Conservation (phyloP, 1,284 basidiomycete species). For the Leccinum variabile region DNA sequence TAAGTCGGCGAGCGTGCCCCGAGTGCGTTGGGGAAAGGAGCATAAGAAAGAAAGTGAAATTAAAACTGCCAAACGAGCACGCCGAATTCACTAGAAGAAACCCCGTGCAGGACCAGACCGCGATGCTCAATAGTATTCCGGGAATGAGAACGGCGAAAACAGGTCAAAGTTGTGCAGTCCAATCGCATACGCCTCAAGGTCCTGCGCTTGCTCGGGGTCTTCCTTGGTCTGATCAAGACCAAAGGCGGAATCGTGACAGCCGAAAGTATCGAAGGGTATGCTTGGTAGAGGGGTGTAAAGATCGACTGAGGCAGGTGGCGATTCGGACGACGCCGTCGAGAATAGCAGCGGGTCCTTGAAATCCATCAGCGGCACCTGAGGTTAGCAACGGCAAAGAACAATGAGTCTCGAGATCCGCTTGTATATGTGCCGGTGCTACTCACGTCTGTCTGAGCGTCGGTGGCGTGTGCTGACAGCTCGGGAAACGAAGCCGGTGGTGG, state of each 20-base stretch:
- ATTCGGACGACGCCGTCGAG: background rate
- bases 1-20: background rate
- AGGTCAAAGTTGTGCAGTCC: slow-evolving; percentile 30
- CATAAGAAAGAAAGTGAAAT: background rate
- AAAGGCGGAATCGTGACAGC: slow-evolving; percentile 1
- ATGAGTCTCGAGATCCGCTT: background rate
- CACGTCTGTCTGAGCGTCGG: slow-evolving; percentile 14
- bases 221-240: slow-evolving; percentile 14
- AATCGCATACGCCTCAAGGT: slow-evolving; percentile 33
- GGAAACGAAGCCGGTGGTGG: background rate
- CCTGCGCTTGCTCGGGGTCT: slow-evolving; percentile 25
- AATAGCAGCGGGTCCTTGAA: slow-evolving; percentile 8
- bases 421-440: background rate
- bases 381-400: background rate
- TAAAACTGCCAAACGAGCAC: background rate
- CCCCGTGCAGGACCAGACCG: background rate
- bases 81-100: background rate
- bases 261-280: slow-evolving; percentile 6
- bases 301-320: slow-evolving; percentile 2
- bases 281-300: slow-evolving; percentile 1
- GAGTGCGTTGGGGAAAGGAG: background rate
- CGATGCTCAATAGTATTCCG: slow-evolving; percentile 19
- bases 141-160: slow-evolving; percentile 28
- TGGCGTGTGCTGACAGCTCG: background rate
- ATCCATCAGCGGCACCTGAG: slow-evolving; percentile 1